Evolutionary conservation across 1,284 basidiomycete species (phyloP).

Genomic region (Cutaneotrichosporon sp.): DNA sequence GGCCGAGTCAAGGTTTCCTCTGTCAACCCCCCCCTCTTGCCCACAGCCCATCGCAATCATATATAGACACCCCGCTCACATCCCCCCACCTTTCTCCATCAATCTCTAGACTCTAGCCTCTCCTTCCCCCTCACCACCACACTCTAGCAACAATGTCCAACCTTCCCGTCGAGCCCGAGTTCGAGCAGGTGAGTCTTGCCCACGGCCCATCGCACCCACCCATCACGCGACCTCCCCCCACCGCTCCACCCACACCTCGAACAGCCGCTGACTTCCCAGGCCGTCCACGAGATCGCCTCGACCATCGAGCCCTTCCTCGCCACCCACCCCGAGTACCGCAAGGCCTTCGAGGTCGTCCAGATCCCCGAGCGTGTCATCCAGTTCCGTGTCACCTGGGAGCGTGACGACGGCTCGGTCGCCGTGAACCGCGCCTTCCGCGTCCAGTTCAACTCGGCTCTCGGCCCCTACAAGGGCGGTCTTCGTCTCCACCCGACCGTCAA

Average conservation of each 20-base stretch:
- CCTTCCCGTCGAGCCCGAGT: constrained; percentile 60
- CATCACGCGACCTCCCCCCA: not conserved
- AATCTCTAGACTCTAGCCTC: constrained; percentile 4
- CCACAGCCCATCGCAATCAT: constrained; percentile 7
- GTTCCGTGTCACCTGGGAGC: constrained; percentile 79
- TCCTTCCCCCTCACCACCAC: not conserved
- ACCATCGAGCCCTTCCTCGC: constrained; percentile 70
- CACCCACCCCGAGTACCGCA: constrained; percentile 70
- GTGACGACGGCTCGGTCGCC: constrained; percentile 67
- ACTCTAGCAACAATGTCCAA: constrained; percentile 46
- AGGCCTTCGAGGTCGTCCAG: constrained; percentile 67
- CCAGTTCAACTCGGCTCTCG: constrained; percentile 79
- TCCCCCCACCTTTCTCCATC: constrained; percentile 7
- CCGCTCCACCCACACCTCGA: not conserved
- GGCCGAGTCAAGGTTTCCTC: constrained; percentile 1
- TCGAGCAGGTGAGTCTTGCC: constrained; percentile 57
- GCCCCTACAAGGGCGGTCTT: constrained; percentile 81
- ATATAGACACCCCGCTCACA: constrained; percentile 6
- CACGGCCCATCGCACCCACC: not conserved
- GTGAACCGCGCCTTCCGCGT: constrained; percentile 78
- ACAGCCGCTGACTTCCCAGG: constrained; percentile 36
- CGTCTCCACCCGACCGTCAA: constrained; percentile 78
- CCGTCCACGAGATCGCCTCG: constrained; percentile 66
- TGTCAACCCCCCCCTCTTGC: not conserved
- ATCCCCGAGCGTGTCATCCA: constrained; percentile 76